A percentile compares a stretch with the other conserved stretches of the same genome.
Conservation (phyloP, 1,139 yeast species). For the Blastobotrys proliferans region DNA sequence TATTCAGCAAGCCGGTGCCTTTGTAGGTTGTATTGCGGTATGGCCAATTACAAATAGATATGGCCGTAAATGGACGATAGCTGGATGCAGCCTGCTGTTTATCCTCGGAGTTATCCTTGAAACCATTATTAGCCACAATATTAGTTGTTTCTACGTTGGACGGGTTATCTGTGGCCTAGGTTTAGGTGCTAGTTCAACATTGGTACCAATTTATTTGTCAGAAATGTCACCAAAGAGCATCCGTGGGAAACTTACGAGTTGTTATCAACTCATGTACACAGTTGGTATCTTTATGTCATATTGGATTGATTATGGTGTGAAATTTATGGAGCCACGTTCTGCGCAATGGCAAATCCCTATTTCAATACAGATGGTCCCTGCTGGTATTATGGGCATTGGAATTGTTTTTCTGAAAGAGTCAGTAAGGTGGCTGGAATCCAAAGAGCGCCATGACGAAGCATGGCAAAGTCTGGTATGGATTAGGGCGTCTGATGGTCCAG, state of each 20-base stretch:
- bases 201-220: slow-evolving; percentile 61
- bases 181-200: slow-evolving; percentile 60
- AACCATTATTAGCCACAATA: slow-evolving; percentile 14
- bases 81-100: slow-evolving; percentile 39
- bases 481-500: neutral
- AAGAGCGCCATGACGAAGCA: slow-evolving; percentile 12
- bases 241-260: slow-evolving; percentile 48
- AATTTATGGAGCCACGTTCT: slow-evolving; percentile 9
- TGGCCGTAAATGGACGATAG: slow-evolving; percentile 40
- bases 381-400: slow-evolving; percentile 39
- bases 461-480: slow-evolving; percentile 6
- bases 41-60: slow-evolving; percentile 40
- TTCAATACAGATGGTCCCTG: slow-evolving; percentile 46
- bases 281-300: slow-evolving; percentile 45
- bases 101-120: slow-evolving; percentile 40
- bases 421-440: slow-evolving; percentile 44
- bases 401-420: slow-evolving; percentile 50
- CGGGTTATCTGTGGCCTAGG: slow-evolving; percentile 60
- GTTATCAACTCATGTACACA: slow-evolving; percentile 28
- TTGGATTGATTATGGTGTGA: slow-evolving; percentile 33
- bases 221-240: slow-evolving; percentile 56
- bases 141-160: slow-evolving; percentile 38
- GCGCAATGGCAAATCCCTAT: slow-evolving; percentile 28
- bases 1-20: slow-evolving; percentile 47
- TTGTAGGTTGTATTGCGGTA: slow-evolving; percentile 45